Conservation (phyloP, 768 basidiomycete species). For the Calocybe gangraenosa region DNA sequence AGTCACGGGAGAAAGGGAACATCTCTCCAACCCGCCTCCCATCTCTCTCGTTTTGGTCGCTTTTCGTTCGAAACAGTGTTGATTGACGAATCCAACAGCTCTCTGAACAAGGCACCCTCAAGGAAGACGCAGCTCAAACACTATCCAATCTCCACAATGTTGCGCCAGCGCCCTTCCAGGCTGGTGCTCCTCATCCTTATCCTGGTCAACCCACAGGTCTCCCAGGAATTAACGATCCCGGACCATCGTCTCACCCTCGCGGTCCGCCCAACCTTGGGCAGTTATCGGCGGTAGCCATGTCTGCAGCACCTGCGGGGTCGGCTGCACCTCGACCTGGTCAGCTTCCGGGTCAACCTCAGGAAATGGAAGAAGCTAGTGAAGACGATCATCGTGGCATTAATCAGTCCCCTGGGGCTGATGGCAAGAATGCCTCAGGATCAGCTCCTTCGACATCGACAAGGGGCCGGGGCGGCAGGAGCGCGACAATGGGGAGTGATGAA, state of each 20-base stretch:
- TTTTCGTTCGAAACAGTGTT: neutral
- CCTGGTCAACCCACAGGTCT: constrained; percentile 35
- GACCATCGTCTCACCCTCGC: constrained; percentile 69
- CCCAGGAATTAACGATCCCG: constrained; percentile 59
- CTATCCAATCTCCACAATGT: constrained; percentile 43
- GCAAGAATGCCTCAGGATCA: constrained; percentile 5
- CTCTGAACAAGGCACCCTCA: constrained; percentile 43
- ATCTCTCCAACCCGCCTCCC: neutral
- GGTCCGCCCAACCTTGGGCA: constrained; percentile 65
- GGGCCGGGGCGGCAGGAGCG: constrained; percentile 47
- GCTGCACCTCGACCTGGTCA: constrained; percentile 12
- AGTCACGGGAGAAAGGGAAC: constrained; percentile 33
- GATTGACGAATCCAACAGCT: constrained; percentile 27
- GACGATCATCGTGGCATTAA: constrained; percentile 19
- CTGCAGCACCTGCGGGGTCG: constrained; percentile 28
- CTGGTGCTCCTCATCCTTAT: constrained; percentile 27
- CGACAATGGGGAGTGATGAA: constrained; percentile 70
- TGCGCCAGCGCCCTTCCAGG: constrained; percentile 30
- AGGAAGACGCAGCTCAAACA: constrained; percentile 60
- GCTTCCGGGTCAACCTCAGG: constrained; percentile 16
- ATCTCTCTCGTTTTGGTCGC: neutral
- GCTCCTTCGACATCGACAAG: constrained; percentile 27
- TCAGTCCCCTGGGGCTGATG: constrained; percentile 7
- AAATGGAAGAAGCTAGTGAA: constrained; percentile 22
- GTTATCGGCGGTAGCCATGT: constrained; percentile 49